Evolutionary conservation across 192 early-diverging fungal species (phyloP).

Genomic region (Backusella tuberculispora): DNA sequence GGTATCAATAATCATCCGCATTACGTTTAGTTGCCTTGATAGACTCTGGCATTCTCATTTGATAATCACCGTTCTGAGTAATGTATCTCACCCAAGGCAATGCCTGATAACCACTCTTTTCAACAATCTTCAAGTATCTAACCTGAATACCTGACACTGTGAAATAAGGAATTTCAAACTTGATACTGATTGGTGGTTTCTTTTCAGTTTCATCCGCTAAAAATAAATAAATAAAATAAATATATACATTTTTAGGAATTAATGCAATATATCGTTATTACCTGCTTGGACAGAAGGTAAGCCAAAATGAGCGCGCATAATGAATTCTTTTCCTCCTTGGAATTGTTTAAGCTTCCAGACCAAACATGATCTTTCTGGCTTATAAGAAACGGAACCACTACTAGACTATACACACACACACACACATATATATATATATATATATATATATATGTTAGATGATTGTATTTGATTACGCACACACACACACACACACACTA

Average conservation of each 20-base stretch:
- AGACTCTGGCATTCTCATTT: conserved; percentile 89
- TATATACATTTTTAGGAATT: background rate
- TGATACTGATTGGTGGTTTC: conserved; percentile 81
- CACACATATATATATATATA: no score
- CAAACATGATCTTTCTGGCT: conserved; percentile 91
- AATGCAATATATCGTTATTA: conserved; percentile 24
- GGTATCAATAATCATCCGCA: conserved; percentile 28
- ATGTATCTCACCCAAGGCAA: conserved; percentile 91
- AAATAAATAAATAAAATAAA: background rate
- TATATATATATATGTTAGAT: background rate
- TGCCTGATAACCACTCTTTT: conserved; percentile 87
- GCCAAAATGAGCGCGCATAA: conserved; percentile 87
- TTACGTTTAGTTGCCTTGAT: conserved; percentile 67
- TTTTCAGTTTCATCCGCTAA: conserved; percentile 80
- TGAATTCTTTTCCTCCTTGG: conserved; percentile 96
- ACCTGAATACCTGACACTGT: conserved; percentile 91
- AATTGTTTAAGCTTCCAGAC: conserved; percentile 99
- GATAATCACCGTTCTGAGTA: conserved; percentile 94
- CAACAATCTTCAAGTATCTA: conserved; percentile 88
- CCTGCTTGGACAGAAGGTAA: conserved; percentile 81
- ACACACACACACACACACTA: background rate
- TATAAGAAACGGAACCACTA: conserved; percentile 88
- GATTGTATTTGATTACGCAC: no score
- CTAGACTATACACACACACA: conserved; percentile 55
- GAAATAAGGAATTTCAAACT: conserved; percentile 91